Base-by-base conservation (phyloP, 2,329 filamentous ascomycete genomes). In the Colletotrichum aenigma region DNA sequence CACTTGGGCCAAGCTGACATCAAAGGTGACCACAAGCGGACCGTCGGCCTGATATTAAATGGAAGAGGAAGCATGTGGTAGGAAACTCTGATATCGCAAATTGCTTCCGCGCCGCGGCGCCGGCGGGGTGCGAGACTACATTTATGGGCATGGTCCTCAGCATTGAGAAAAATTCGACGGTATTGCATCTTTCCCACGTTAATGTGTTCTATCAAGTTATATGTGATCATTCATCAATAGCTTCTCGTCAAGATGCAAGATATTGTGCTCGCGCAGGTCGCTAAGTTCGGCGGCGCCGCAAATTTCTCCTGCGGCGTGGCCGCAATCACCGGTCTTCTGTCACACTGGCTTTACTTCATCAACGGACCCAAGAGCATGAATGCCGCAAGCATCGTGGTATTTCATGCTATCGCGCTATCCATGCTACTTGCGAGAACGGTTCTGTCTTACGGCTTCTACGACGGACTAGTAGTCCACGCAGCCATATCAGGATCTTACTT, bases 291-390 rank as follows among this genome's bases (percentile, higher is more conserved):
- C 48, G 28, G 21, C 7, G 58, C 58, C 15, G 26, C 28, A 3
- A 26, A n/a, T 16, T 21, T 56, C 12, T 72, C 64, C 30, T 77
- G 72, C 26, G 43, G 56, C 12, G 15, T 66, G 12, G 75, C 75
- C 4, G 65, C 66, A 3, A 34, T 34, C 26, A 62, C 56, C 21
- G 74, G 75, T 48, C 56, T 79, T 13, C 18, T 78, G 6, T 75
- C 72, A 9, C 75, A 77, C 26, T 71, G 65, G 71, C 36, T 69
- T 6, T 77, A 77, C 58, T 77, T 70, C 52, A 77, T 77, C 21
- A 48, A 66, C 4, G 75, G 75, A 4, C 38, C 21, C 7, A 52
- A 52, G 12, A 65, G 16, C 38, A 52, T 66, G 64, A 28, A 75
- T 0, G 26, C 24, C 36, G 6, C 58, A 13, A 7, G 66, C 28